phyloP scores from a whole-genome alignment of 805 yeast species.

The Cyberlindnera maclurae region DNA sequence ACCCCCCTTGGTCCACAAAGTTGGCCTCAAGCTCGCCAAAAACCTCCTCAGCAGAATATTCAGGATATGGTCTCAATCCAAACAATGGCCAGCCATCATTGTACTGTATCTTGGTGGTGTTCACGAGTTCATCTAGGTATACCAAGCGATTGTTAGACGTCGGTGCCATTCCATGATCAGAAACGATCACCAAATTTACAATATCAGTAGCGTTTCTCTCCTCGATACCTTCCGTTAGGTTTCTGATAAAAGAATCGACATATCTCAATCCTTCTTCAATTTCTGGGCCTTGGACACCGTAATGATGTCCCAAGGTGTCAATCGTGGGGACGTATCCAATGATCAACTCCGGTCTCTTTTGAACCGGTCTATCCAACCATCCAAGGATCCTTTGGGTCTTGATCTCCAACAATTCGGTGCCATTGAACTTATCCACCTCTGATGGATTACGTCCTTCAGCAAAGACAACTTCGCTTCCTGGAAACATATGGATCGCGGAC shows the following conservation, averaged over 20 bases:
- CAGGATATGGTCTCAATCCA: conserved; percentile 56
- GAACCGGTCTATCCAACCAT: conserved; percentile 59
- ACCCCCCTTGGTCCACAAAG: conserved; percentile 28
- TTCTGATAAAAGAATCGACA: conserved; percentile 60
- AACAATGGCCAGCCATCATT: conserved; percentile 83
- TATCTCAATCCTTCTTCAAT: conserved; percentile 45
- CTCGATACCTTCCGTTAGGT: conserved; percentile 39
- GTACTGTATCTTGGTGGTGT: conserved; percentile 44
- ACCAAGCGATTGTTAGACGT: conserved; percentile 64
- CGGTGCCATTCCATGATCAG: conserved; percentile 95
- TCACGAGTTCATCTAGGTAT: conserved; percentile 65
- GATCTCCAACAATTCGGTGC: conserved; percentile 46
- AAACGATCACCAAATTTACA: conserved; percentile 69
- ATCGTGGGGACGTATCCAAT: conserved; percentile 75
- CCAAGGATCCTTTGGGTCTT: conserved; percentile 53
- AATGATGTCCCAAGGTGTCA: conserved; percentile 69
- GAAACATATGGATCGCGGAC: conserved; percentile 93
- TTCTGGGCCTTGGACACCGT: conserved; percentile 60
- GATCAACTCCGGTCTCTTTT: conserved; percentile 64
- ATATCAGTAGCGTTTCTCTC: conserved; percentile 53
- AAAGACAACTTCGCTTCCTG: conserved; percentile 76
- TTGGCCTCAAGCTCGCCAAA: conserved; percentile 34
- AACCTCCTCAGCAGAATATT: conserved; percentile 36
- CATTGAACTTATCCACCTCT: conserved; percentile 55
- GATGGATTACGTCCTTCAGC: conserved; percentile 41